Percentiles rank a stretch among this genome's conserved stretches.
Evolutionary conservation across 1,284 basidiomycete species (phyloP).

Genomic region (Porogramme epimiltina): DNA sequence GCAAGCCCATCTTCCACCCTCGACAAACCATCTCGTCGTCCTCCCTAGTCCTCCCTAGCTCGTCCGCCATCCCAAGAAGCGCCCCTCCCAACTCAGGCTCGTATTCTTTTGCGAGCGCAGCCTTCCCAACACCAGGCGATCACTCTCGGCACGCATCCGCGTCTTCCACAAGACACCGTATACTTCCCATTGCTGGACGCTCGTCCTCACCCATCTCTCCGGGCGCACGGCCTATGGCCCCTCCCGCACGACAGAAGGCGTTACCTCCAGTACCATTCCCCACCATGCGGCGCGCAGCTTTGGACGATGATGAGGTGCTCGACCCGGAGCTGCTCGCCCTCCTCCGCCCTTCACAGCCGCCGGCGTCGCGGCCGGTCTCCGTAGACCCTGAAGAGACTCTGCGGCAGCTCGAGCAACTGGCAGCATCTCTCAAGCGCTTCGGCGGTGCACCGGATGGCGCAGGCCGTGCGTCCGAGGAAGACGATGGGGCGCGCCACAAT

Average conservation of each 20-base stretch:
- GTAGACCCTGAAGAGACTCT: constrained; percentile 16
- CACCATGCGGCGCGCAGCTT: background rate
- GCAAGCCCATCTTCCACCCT: constrained; percentile 3
- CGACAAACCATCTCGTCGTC: constrained; percentile 2
- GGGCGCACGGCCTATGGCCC: background rate
- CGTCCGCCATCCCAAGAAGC: background rate
- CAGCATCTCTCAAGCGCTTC: constrained; percentile 13
- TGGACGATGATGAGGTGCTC: background rate
- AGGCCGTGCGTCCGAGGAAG: background rate
- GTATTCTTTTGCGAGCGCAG: background rate
- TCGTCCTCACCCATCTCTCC: too few species aligned
- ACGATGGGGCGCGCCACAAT: too few species aligned
- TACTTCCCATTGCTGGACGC: too few species aligned
- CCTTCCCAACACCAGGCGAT: too few species aligned
- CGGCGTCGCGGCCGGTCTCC: constrained; percentile 8
- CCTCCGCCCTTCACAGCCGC: background rate
- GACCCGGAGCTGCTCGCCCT: background rate
- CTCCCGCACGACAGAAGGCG: constrained; percentile 11
- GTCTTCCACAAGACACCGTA: too few species aligned
- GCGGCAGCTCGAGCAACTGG: constrained; percentile 18
- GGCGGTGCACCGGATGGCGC: background rate
- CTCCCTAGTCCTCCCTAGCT: background rate
- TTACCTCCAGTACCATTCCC: constrained; percentile 19
- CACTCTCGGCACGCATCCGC: too few species aligned
- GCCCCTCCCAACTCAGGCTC: background rate